These are phyloP conservation scores for Cladosporium sp. DNA, from an alignment of 2,329 filamentous ascomycete species.

Conservation along the genomic window DNA sequence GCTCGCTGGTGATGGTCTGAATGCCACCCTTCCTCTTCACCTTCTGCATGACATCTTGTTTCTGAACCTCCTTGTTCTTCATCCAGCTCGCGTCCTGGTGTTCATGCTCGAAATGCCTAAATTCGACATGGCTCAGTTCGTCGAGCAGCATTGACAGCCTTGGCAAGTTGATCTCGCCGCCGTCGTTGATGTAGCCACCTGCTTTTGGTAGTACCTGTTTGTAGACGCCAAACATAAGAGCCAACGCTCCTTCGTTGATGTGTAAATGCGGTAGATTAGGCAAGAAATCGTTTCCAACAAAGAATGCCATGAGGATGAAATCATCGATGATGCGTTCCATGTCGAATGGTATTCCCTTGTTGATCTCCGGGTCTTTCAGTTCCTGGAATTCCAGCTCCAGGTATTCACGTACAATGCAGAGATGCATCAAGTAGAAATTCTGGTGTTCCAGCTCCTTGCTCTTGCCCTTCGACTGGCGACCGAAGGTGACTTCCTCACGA, in stretches of 20 bases:
- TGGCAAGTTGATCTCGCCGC: slow-evolving; percentile 84
- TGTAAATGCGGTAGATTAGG: slow-evolving; percentile 94
- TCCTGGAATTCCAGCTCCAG: slow-evolving; percentile 96
- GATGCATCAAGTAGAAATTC: slow-evolving; percentile 96
- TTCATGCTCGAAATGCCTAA: slow-evolving; percentile 89
- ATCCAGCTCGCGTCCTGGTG: slow-evolving; percentile 89
- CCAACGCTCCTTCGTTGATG: slow-evolving; percentile 96
- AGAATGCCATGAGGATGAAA: slow-evolving; percentile 99
- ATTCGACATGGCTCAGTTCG: slow-evolving; percentile 84
- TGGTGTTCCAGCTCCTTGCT: slow-evolving; percentile 97
- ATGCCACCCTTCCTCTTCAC: slow-evolving; percentile 62
- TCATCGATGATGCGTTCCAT: slow-evolving; percentile 97
- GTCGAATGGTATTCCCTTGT: slow-evolving; percentile 76
- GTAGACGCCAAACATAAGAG: slow-evolving; percentile 97
- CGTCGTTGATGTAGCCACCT: slow-evolving; percentile 94
- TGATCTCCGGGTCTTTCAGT: slow-evolving; percentile 69
- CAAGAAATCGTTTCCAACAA: slow-evolving; percentile 98
- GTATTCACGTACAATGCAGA: slow-evolving; percentile 97
- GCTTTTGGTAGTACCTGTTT: slow-evolving; percentile 84
- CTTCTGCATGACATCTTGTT: slow-evolving; percentile 66
- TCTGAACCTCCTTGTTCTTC: slow-evolving; percentile 77
- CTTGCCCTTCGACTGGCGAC: slow-evolving; percentile 81
- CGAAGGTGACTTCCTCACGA: slow-evolving; percentile 97
- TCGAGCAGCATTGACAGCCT: slow-evolving; percentile 76
- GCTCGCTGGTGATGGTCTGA: slow-evolving; percentile 73